Conservation (phyloP, 2,329 filamentous ascomycete genomes). For the Aspergillus sp. region DNA sequence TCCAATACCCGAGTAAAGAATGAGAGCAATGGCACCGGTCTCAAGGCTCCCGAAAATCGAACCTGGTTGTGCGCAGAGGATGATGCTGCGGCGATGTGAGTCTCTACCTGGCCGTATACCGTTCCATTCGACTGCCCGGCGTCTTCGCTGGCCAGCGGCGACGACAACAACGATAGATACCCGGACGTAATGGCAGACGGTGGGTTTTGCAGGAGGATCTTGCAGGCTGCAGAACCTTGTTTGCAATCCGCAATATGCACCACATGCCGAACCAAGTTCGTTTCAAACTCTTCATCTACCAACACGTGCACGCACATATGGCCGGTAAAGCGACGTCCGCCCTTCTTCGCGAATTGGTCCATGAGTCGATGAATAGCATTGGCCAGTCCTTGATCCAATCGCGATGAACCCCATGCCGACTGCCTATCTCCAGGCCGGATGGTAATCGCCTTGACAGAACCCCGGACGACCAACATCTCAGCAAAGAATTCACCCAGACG, state of each 20-base stretch:
- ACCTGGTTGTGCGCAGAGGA: too few relatives aligned
- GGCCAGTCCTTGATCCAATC: conserved; percentile 46
- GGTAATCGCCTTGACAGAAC: conserved; percentile 57
- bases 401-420: conserved; percentile 57
- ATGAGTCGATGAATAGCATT: conserved; percentile 60
- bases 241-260: conserved; percentile 27
- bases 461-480: conserved; percentile 59
- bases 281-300: conserved; percentile 41
- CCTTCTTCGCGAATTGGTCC: conserved; percentile 45
- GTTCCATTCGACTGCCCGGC: conserved; percentile 4
- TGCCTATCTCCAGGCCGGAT: conserved; percentile 57
- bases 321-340: conserved; percentile 51
- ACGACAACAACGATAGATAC: conserved; percentile 19
- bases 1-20: conserved; percentile 10
- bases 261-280: conserved; percentile 24
- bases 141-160: conserved; percentile 9
- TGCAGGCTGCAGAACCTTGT: conserved; percentile 20
- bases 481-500: conserved; percentile 61
- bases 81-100: not conserved
- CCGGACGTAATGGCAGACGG: conserved; percentile 14
- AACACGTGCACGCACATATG: conserved; percentile 68
- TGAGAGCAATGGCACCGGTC: not conserved
- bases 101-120: conserved; percentile 4
- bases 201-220: conserved; percentile 24
- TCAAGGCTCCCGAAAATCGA: too few relatives aligned